Evolutionary conservation across 2,329 filamentous ascomycete species (phyloP), one percentile per base, ranked within the genome.

Genomic region (Monosporascus sp.): DNA sequence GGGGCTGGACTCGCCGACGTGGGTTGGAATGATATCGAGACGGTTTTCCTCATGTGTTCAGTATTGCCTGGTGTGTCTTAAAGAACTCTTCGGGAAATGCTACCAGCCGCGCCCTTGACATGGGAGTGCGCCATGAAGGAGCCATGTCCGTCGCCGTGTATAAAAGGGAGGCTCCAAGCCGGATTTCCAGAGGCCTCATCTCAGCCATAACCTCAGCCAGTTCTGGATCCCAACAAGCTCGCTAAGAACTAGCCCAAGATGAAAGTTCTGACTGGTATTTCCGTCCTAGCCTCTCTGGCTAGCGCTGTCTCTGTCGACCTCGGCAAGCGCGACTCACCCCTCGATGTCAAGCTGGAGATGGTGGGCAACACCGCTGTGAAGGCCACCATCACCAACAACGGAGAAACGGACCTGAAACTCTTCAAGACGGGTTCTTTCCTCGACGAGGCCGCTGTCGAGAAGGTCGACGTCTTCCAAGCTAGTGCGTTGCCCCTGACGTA

Each of bases 341-440:
- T 78, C 49, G 68, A 74, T 20, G 73, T 78, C 55, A 67, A 73
- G 60, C 70, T 79, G 47, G 66, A 74, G 59, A 66, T 73, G 55
- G 60, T 70, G n/a, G 75, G 73, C 52, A 80, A 80, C 65, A 73
- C 75, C 19, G 70, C 71, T 52, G 70, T 81, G 56, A 79, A 78
- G 65, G 75, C 78, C 35, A 65, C 68, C 43, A 68, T 81, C 52
- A 78, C 74, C 57, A 81, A 81, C 68, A 76, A 68, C 37, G 78
- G 77, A 24, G 68, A 68, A 40, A 68, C 64, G 31, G 69, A 69
- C 44, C 62, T 81, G 55, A 78, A 78, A 63, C 60, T 81, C 19
- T 65, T 81, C 58, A 78, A 72, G 66, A 71, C 73, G 38, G 78
- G 78, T 26, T 78, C 74, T 49, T 74, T 81, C 58, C 69, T 81